Evolutionary conservation across 805 yeast species (phyloP), one percentile per base, ranked within the genome.

Genomic region (Naumovozyma dairenensis): DNA sequence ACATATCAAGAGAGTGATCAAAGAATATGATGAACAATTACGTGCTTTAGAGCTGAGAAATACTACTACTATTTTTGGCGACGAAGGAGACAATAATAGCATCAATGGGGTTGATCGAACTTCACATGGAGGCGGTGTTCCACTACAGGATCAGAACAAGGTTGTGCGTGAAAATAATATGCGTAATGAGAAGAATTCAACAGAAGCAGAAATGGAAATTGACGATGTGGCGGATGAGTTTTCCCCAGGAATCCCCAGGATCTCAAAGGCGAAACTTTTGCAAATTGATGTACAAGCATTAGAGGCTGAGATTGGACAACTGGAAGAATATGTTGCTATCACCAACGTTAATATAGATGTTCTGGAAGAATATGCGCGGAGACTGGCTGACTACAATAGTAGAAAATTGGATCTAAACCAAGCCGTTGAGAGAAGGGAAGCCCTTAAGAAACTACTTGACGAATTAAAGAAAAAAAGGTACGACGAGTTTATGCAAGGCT

Each of bases 401-500:
- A 68, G 96, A 36, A 72, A 77, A 46, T 45, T 53, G 0, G 92
- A 80, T 37, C 62, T 89, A 45, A 80, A 81, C 44, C 63, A 62
- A 15, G 77, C 96, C 0, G 79, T 85, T 3, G 59, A 59, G 14
- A 56, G 65, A 37, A 70, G 95, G 48, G 94, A 89, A 44, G 63
- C 62, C 13, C 64, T 75, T 38, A 75, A 80, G 43, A 65, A 60
- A 29, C 59, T 64, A 31, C 69, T 78, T 34, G 94, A 83, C 48
- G 79, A 73, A 12, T 63, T 85, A 45, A 80, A 80, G 53, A 72
- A 79, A 35, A 74, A 69, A 38, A 66, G 97, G 34, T 66, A 81
- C 34, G 86, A 78, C 41, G 96, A 92, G 56, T 92, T 92, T 51
- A 86, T 86, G 94, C 74, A 72, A 41, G 98, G 99, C 0, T 92